Conservation (phyloP, 306 rosid species). For the Adenanthera pavonina region DNA sequence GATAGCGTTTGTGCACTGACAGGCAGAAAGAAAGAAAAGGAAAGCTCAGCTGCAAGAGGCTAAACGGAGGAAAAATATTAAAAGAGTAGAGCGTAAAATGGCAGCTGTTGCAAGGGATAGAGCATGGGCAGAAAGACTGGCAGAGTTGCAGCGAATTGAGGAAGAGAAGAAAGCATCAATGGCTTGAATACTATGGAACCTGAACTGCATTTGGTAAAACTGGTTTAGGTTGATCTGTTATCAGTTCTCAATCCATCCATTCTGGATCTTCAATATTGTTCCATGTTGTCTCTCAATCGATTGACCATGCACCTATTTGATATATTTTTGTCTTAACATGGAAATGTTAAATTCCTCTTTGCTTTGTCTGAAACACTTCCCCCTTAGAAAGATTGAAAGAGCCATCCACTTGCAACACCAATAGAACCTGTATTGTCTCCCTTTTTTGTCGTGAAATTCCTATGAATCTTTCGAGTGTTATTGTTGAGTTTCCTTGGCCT, state of each 20-base stretch:
- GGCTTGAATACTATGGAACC: constrained; percentile 39
- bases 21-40: constrained; percentile 79
- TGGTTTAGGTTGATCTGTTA: constrained; percentile 11
- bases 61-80: constrained; percentile 66
- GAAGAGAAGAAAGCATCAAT: constrained; percentile 59
- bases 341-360: constrained; percentile 9
- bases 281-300: neutral
- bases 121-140: constrained; percentile 63
- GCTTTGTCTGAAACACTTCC: neutral
- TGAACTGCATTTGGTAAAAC: neutral
- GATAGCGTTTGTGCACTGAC: constrained; percentile 41
- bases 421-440: neutral
- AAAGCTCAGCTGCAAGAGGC: constrained; percentile 86
- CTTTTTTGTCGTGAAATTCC: neutral
- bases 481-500: neutral
- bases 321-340: neutral
- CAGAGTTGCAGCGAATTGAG: constrained; percentile 65
- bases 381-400: neutral
- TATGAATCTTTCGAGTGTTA: neutral
- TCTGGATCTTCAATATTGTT: neutral
- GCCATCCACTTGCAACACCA: neutral
- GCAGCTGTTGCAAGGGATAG: constrained; percentile 92
- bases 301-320: constrained; percentile 7
- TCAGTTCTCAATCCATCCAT: neutral
- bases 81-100: constrained; percentile 89